Evolutionary conservation across 1,284 basidiomycete species (phyloP).

Genomic region (Boletus mariae): DNA sequence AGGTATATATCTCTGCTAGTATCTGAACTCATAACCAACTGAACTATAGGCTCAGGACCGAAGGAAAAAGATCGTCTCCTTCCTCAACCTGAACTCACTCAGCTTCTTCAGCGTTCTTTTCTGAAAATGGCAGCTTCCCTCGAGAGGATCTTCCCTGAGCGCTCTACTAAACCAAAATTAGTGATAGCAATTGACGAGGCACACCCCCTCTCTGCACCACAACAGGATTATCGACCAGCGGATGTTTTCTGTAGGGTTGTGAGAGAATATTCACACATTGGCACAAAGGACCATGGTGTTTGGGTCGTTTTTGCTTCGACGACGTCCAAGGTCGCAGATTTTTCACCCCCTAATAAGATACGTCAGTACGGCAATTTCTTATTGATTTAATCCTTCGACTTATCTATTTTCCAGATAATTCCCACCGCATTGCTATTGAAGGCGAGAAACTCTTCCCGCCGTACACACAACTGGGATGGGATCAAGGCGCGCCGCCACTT

Average conservation of each 20-base stretch:
- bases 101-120: background rate
- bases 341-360: background rate
- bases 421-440: background rate
- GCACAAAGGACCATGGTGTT: background rate
- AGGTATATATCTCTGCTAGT: background rate
- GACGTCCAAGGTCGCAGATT: background rate
- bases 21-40: background rate
- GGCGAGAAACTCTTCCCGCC: background rate
- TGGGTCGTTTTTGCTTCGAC: background rate
- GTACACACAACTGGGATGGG: background rate
- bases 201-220: background rate
- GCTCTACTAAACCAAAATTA: background rate
- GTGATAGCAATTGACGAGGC: background rate
- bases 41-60: background rate
- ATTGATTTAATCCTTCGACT: background rate
- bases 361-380: background rate
- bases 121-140: background rate
- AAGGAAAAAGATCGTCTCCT: background rate
- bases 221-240: background rate
- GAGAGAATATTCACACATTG: background rate
- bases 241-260: background rate
- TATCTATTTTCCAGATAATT: background rate
- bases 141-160: background rate
- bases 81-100: background rate
- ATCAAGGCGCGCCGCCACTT: background rate